Evolutionary conservation across 129 eudicot genomes (phyloP).

Genomic region (Erigeron canadensis): DNA sequence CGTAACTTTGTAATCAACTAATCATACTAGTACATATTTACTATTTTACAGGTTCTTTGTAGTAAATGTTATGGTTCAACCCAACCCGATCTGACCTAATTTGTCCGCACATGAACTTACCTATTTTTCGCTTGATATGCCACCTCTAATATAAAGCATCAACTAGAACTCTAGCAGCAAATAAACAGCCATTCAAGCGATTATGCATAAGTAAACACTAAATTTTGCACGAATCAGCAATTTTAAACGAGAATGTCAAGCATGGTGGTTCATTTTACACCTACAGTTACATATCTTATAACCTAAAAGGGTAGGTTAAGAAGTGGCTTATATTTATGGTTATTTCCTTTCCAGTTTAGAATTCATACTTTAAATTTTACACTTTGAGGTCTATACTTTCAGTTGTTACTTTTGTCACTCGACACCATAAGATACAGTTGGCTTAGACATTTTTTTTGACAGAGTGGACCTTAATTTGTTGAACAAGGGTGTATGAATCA

Average conservation of each 20-base stretch:
- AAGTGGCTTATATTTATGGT: not conserved
- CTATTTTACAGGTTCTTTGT: no score
- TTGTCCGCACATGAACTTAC: no score
- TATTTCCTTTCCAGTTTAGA: not conserved
- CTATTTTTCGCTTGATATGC: no score
- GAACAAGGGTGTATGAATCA: not conserved
- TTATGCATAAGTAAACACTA: not conserved
- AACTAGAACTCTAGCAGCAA: not conserved
- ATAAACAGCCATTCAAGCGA: not conserved
- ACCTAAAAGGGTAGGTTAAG: not conserved
- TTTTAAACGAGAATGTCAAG: no score
- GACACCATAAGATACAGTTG: not conserved
- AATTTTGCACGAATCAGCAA: not conserved
- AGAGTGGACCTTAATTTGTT: not conserved
- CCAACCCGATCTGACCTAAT: no score
- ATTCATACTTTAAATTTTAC: conserved; percentile 4
- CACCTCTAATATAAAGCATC: not conserved
- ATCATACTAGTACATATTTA: not conserved
- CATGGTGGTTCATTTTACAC: not conserved
- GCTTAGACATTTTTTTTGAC: not conserved
- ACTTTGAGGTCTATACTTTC: not conserved
- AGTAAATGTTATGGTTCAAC: no score
- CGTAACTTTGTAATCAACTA: no score
- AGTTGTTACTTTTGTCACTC: not conserved
- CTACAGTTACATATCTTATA: not conserved